phyloP scores from a whole-genome alignment of 805 yeast genomes.

The Nakazawaea pomicola region DNA sequence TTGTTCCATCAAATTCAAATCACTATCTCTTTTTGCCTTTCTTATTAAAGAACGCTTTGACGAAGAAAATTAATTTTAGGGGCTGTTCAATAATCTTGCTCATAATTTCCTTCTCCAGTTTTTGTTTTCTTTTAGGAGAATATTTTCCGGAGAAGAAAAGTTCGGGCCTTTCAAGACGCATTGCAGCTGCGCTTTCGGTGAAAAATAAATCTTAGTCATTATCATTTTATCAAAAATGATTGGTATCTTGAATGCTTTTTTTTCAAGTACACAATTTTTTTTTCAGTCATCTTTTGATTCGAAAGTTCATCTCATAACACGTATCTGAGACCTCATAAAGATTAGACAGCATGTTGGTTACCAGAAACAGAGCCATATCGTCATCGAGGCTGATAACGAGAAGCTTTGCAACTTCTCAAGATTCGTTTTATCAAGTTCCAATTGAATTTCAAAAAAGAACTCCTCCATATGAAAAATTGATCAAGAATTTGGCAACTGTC shows the following conservation, averaged over 20 bases:
- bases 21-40: too few species aligned
- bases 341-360: constrained; percentile 1
- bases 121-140: not conserved
- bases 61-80: too few species aligned
- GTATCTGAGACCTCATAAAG: too few species aligned
- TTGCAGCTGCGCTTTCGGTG: not conserved
- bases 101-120: not conserved
- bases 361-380: not conserved
- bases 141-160: not conserved
- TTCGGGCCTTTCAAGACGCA: not conserved
- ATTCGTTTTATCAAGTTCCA: constrained; percentile 39
- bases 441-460: constrained; percentile 60
- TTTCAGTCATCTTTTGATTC: not conserved
- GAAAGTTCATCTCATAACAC: not conserved
- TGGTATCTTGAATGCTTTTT: not conserved
- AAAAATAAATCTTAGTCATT: constrained; percentile 7
- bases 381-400: not conserved
- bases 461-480: constrained; percentile 83
- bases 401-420: constrained; percentile 4
- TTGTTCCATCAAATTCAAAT: too few species aligned
- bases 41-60: too few species aligned
- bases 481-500: constrained; percentile 49
- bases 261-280: too few species aligned
- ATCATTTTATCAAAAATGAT: constrained; percentile 8
- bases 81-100: too few species aligned